These are phyloP conservation scores for Lipomyces sp. DNA, from an alignment of 805 yeast genomes.

Conservation along the genomic window DNA sequence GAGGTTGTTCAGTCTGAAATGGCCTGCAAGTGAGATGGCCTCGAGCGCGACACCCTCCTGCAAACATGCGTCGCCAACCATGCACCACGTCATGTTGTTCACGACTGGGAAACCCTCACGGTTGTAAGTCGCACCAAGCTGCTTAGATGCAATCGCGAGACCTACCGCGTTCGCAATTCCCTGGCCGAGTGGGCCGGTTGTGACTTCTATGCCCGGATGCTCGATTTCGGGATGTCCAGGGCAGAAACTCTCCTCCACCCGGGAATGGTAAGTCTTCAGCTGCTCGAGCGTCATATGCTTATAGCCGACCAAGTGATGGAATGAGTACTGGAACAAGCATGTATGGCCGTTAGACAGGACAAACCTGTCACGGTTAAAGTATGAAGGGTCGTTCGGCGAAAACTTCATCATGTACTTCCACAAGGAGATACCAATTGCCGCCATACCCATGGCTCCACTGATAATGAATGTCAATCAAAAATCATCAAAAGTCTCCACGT, in stretches of 20 bases:
- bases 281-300: conserved; percentile 39
- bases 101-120: conserved; percentile 38
- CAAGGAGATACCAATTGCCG: conserved; percentile 39
- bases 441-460: conserved; percentile 18
- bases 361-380: conserved; percentile 42
- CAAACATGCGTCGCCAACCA: conserved; percentile 44
- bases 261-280: conserved; percentile 41
- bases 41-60: conserved; percentile 45
- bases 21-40: conserved; percentile 43
- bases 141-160: conserved; percentile 41
- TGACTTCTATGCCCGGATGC: conserved; percentile 33
- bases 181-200: conserved; percentile 37
- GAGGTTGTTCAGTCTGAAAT: conserved; percentile 40
- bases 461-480: not conserved
- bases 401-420: conserved; percentile 40
- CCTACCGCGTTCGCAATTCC: conserved; percentile 45
- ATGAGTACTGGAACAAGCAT: conserved; percentile 24
- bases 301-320: conserved; percentile 40
- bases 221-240: conserved; percentile 42
- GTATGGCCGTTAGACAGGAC: conserved; percentile 43
- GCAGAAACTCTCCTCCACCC: conserved; percentile 3
- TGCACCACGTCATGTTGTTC: conserved; percentile 37
- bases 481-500: not conserved
- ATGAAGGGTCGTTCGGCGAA: conserved; percentile 37
- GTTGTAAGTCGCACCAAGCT: conserved; percentile 40